phyloP scores from a whole-genome alignment of 1,139 yeast species.

The Nakaseomyces nivariensis region DNA sequence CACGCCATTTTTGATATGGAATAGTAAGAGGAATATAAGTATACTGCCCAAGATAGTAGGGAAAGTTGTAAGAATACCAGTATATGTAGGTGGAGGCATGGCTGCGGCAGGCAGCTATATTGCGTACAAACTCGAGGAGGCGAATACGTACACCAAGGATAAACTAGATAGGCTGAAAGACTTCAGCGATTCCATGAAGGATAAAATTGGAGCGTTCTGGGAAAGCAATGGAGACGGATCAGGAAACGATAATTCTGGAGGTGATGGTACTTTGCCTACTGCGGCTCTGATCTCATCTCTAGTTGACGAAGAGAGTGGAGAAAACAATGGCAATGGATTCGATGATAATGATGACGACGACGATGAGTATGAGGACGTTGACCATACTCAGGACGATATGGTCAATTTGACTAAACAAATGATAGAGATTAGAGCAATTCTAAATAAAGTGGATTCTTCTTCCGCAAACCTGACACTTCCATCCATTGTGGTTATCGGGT shows the following conservation, averaged over 20 bases:
- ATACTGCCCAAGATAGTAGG: constrained; percentile 45
- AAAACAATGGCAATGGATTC: constrained; percentile 12
- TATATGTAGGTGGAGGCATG: constrained; percentile 78
- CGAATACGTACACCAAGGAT: constrained; percentile 60
- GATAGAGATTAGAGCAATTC: constrained; percentile 84
- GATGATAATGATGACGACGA: constrained; percentile 34
- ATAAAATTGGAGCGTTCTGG: constrained; percentile 24
- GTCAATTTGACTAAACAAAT: constrained; percentile 81
- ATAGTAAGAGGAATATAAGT: constrained; percentile 21
- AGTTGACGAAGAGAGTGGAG: constrained; percentile 28
- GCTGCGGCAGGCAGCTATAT: constrained; percentile 94
- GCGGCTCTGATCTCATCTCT: constrained; percentile 33
- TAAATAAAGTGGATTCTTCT: constrained; percentile 64
- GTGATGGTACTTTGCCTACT: constrained; percentile 31
- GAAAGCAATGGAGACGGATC: constrained; percentile 17
- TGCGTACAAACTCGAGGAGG: constrained; percentile 85
- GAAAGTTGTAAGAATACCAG: constrained; percentile 56
- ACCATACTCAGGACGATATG: constrained; percentile 63
- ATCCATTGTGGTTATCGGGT: constrained; percentile 92
- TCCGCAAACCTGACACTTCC: constrained; percentile 75
- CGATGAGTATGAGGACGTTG: constrained; percentile 36
- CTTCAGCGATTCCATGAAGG: constrained; percentile 33
- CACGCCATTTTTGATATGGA: constrained; percentile 1
- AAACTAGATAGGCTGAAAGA: constrained; percentile 53
- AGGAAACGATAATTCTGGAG: constrained; percentile 24